Evolutionary conservation across 176 grass and related monocot species (phyloP).

Genomic region (Aechmea fasciata): DNA sequence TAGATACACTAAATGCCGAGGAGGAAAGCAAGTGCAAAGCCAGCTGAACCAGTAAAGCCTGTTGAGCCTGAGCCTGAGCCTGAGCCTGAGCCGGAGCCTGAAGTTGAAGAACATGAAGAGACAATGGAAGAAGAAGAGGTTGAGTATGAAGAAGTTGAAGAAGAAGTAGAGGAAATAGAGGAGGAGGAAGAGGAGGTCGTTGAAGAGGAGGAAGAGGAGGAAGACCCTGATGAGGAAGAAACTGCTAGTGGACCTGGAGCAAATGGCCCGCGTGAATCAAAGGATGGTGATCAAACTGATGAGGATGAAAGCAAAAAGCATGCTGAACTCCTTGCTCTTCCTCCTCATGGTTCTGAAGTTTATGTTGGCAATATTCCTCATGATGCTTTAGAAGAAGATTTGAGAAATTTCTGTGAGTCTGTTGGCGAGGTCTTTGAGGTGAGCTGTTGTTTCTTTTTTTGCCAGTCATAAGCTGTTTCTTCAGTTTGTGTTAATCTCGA

Average conservation of each 20-base stretch:
- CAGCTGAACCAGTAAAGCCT: slow-evolving; percentile 7
- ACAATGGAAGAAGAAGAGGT: slow-evolving; percentile 21
- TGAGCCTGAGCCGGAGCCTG: neutral
- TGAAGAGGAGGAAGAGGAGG: slow-evolving; percentile 14
- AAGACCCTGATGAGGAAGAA: neutral
- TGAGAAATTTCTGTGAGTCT: slow-evolving; percentile 59
- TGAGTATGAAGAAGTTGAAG: slow-evolving; percentile 27
- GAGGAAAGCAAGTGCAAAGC: slow-evolving; percentile 2
- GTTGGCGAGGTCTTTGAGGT: slow-evolving; percentile 87
- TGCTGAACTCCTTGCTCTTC: slow-evolving; percentile 2
- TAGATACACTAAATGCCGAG: slow-evolving; percentile 10
- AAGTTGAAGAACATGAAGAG: slow-evolving; percentile 7
- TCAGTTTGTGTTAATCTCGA: neutral
- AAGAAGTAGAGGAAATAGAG: slow-evolving; percentile 13
- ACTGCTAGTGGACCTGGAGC: slow-evolving; percentile 2
- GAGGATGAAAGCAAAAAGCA: neutral
- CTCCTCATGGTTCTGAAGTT: slow-evolving; percentile 90
- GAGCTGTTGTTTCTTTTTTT: slow-evolving; percentile 15
- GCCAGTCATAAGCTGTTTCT: slow-evolving; percentile 10
- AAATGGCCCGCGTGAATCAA: neutral
- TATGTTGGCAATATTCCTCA: slow-evolving; percentile 61
- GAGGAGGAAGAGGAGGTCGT: slow-evolving; percentile 16
- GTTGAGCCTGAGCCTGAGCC: slow-evolving; percentile 5
- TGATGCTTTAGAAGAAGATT: slow-evolving; percentile 53
- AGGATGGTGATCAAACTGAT: slow-evolving; percentile 13